Conservation (phyloP, 257 asterid genomes). For the Paulownia fortunei region DNA sequence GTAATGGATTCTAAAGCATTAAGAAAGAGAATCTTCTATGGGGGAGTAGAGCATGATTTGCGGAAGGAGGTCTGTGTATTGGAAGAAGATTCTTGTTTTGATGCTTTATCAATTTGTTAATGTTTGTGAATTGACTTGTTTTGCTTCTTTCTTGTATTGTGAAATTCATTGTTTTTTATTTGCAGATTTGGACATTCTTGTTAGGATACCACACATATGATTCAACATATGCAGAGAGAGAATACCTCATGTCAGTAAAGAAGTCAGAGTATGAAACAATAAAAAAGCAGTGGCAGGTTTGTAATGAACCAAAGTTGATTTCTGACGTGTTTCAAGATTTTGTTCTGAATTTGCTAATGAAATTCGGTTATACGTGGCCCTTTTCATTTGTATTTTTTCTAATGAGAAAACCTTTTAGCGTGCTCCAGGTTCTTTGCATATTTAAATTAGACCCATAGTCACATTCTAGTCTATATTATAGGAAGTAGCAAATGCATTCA, state of each 20-base stretch:
- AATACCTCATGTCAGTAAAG: constrained; percentile 70
- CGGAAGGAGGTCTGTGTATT: constrained; percentile 71
- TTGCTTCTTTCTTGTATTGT: constrained; percentile 4
- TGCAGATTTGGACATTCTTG: constrained; percentile 88
- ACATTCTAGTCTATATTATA: background rate
- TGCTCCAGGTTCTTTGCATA: background rate
- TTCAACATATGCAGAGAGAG: constrained; percentile 94
- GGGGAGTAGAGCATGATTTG: constrained; percentile 80
- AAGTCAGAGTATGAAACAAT: constrained; percentile 84
- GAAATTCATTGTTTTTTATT: constrained; percentile 20
- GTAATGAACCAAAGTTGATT: constrained; percentile 35
- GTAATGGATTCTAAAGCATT: constrained; percentile 70
- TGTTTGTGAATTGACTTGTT: constrained; percentile 20
- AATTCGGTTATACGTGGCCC: constrained; percentile 10
- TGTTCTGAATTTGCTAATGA: constrained; percentile 11
- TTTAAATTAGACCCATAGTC: background rate
- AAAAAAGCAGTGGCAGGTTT: constrained; percentile 95
- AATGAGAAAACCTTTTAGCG: background rate
- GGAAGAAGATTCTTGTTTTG: constrained; percentile 25
- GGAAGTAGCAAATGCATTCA: background rate
- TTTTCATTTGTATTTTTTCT: background rate
- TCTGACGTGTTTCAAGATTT: constrained; percentile 19
- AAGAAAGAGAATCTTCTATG: constrained; percentile 85
- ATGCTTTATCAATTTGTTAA: constrained; percentile 15
- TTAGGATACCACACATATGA: constrained; percentile 78